Evolutionary conservation across 148 eudicot species (phyloP).

Genomic region (Hydrangea macrophylla): DNA sequence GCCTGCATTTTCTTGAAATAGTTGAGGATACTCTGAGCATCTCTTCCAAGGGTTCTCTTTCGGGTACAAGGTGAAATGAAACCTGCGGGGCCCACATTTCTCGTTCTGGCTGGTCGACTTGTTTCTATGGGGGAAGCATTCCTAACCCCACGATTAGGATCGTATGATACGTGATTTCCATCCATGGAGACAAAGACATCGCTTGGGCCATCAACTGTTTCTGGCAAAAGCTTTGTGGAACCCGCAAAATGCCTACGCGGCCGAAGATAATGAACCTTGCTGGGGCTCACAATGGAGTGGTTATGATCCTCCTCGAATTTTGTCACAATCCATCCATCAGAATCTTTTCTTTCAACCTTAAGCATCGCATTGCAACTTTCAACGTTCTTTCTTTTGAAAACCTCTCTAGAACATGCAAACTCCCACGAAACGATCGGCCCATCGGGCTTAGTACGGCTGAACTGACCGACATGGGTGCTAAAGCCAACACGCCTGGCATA

Average conservation of each 20-base stretch:
- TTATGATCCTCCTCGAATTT: conserved; percentile 49
- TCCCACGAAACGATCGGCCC: conserved; percentile 44
- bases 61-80: conserved; percentile 12
- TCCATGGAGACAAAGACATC: conserved; percentile 32
- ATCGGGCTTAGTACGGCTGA: conserved; percentile 34
- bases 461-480: conserved; percentile 38
- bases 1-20: conserved; percentile 35
- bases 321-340: conserved; percentile 42
- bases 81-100: conserved; percentile 16
- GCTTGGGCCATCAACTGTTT: conserved; percentile 22
- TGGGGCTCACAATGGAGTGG: conserved; percentile 32
- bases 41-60: conserved; percentile 24
- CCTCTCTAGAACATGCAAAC: conserved; percentile 40
- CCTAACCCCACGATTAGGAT: conserved; percentile 18
- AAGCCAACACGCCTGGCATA: conserved; percentile 43
- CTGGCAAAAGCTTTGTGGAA: conserved; percentile 22
- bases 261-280: conserved; percentile 40
- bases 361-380: conserved; percentile 41
- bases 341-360: conserved; percentile 33
- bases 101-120: conserved; percentile 13
- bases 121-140: conserved; percentile 22
- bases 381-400: conserved; percentile 31
- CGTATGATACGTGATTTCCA: conserved; percentile 27
- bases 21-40: conserved; percentile 27
- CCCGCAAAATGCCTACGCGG: conserved; percentile 47